Base-by-base conservation (phyloP, 768 basidiomycete species). In the Fibroporia radiculosa region DNA sequence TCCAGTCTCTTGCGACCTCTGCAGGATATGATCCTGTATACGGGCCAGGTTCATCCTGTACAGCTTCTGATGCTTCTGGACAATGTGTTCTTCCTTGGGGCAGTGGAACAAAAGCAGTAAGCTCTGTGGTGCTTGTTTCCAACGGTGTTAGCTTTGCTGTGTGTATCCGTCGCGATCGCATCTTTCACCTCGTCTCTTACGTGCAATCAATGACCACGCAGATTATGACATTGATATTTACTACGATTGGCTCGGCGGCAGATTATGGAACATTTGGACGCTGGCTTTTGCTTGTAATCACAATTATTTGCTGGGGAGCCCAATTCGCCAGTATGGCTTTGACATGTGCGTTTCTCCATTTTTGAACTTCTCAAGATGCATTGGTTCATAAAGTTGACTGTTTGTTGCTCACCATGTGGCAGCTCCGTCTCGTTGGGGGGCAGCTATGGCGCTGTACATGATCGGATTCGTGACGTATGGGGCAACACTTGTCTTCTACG, bases 161-260 rank as follows among this genome's bases (percentile, higher is more conserved):
- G 55, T 43, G 75, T 64, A 0, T 22, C 4, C 6, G 3, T 27
- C 12, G 19, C 23, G 8, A 16, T 18, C 10, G 6, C 27, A 16
- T 18, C n/a, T n/a, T 13, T 13, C 13, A 35, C 33, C 20, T 22
- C 12, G 39, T 20, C 6, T 25, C 25, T 40, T 12, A 26, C n/a
- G 16, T 27, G 23, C 16, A 18, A 8, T 19, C 25, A 6, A 31
- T 18, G 6, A 35, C 18, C 19, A n/a, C 19, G 2, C 38, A 82
- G 80, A 66, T 86, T 14, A 88, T 90, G 85, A 88, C 88, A 0
- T 49, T 73, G 25, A 77, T 90, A 37, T 88, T 91, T 64, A 91
- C 87, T 2, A 87, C 84, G 0, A 78, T 91, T 50, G 18, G 65
- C 24, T 79, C 78, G 18, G 78, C 80, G 3, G 83, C 82, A 0